Evolutionary conservation across 2,329 filamentous ascomycete species (phyloP).

Genomic region (Trichoderma polysporum): DNA sequence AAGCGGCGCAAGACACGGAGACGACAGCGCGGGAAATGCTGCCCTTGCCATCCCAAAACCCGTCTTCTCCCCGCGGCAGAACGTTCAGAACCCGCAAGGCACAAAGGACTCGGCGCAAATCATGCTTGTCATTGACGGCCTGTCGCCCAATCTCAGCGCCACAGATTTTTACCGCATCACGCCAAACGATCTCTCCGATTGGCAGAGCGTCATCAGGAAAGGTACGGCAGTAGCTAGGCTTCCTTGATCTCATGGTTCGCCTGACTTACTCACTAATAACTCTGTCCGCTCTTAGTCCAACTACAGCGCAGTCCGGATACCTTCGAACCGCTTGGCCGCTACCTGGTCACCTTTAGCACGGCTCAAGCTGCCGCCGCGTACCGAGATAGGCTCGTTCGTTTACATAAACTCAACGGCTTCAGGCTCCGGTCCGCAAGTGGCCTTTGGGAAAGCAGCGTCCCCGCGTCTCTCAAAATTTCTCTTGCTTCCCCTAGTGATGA

Average conservation of each 20-base stretch:
- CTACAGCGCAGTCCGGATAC: conserved; percentile 64
- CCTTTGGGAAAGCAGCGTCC: conserved; percentile 34
- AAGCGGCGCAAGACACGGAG: background rate
- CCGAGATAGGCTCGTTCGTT: conserved; percentile 40
- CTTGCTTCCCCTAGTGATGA: background rate
- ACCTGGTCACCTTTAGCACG: conserved; percentile 68
- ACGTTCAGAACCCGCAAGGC: background rate
- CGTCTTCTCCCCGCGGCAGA: background rate
- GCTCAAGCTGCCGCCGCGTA: conserved; percentile 61
- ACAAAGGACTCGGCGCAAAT: conserved; percentile 15
- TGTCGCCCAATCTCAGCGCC: conserved; percentile 59
- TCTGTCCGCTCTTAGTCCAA: conserved; percentile 45
- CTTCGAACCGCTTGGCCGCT: conserved; percentile 62
- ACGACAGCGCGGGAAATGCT: background rate
- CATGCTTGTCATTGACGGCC: conserved; percentile 58
- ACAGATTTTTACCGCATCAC: conserved; percentile 71
- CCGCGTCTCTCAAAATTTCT: background rate
- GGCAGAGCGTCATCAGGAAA: conserved; percentile 63
- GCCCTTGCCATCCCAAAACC: background rate
- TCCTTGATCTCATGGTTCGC: background rate
- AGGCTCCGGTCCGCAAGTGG: conserved; percentile 32
- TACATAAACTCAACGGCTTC: conserved; percentile 34
- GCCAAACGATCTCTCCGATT: conserved; percentile 64
- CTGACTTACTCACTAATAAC: too few relatives aligned
- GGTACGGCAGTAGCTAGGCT: conserved; percentile 35